phyloP scores from a whole-genome alignment of 2,329 filamentous ascomycete species.

The Parastagonospora avenae region DNA sequence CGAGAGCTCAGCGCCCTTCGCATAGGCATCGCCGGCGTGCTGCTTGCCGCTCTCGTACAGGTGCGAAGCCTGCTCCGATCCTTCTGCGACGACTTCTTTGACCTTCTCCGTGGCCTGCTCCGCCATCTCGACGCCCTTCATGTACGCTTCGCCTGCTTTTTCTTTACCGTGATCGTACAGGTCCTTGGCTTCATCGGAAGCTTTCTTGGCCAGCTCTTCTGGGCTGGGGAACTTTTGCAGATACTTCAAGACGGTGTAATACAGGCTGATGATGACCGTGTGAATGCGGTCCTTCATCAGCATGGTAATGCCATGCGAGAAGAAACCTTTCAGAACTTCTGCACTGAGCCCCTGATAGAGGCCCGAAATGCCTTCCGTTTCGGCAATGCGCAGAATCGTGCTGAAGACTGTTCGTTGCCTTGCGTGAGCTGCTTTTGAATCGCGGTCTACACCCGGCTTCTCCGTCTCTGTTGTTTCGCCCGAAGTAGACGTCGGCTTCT shows the following conservation, averaged over 20 bases:
- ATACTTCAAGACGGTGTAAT: conserved; percentile 67
- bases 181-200: conserved; percentile 35
- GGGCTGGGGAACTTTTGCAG: conserved; percentile 49
- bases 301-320: conserved; percentile 87
- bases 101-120: conserved; percentile 31
- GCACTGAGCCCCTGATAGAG: conserved; percentile 78
- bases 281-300: conserved; percentile 81
- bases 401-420: conserved; percentile 63
- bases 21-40: conserved; percentile 18
- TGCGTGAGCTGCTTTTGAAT: conserved; percentile 28
- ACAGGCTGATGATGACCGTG: conserved; percentile 70
- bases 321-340: conserved; percentile 81
- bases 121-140: conserved; percentile 31
- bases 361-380: conserved; percentile 68
- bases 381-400: conserved; percentile 62
- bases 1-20: conserved; percentile 10
- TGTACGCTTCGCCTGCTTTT: conserved; percentile 23
- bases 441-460: conserved; percentile 26
- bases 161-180: conserved; percentile 42
- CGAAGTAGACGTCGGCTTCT: conserved; percentile 34
- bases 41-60: conserved; percentile 35
- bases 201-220: conserved; percentile 45
- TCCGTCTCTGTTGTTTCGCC: conserved; percentile 37
- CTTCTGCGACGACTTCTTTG: conserved; percentile 31
- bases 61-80: conserved; percentile 31